Evolutionary conservation across 768 basidiomycete genomes (phyloP), one percentile per base, ranked within the genome.

Genomic region (Rhizopogon sp.): DNA sequence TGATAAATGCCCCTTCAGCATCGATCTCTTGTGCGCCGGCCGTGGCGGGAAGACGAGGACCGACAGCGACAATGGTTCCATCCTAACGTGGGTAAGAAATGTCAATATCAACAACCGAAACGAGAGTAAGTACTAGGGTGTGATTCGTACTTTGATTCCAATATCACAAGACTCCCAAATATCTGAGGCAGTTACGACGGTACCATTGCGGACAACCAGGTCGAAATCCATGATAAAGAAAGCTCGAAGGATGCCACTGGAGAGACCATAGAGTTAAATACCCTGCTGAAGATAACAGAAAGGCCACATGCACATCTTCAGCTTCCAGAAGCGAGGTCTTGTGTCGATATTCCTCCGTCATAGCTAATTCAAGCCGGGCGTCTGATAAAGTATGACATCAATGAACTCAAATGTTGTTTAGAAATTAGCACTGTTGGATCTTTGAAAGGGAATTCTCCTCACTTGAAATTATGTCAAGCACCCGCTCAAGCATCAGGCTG

Each of bases 1-100:
- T 72, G 2, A 72, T 55, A 56, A 60, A 72, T 3, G 64, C 70
- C 1, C 72, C 72, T 35, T 71, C 65, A 20, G 68, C 71, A 51
- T 73, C 72, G 17, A 73, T 71, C 25, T 69, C 64, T 50, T 65
- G 49, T 42, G 64, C 66, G 7, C 58, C 60, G 5, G 43, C 43
- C 60, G 41, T 31, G 51, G 53, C 20, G 53, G 22, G 54, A 22
- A 60, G 45, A 22, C 46, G 37, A 39, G 54, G 43, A 37, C 59
- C 69, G 20, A 72, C 56, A 22, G 64, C 59, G 4, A 58, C 53
- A 13, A 72, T 62, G 39, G 66, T 64, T 42, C 71, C 71, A 50
- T 70, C 63, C 53, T 64, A 43, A 29, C 13, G 31, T 17, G 7
- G 29, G 17, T 16, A 40, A 25, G 31, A 20, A 29, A 44, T 22